A percentile compares a stretch with the other conserved stretches of the same genome.
Conservation (phyloP, 768 basidiomycete species). For the Amanita rubescens region DNA sequence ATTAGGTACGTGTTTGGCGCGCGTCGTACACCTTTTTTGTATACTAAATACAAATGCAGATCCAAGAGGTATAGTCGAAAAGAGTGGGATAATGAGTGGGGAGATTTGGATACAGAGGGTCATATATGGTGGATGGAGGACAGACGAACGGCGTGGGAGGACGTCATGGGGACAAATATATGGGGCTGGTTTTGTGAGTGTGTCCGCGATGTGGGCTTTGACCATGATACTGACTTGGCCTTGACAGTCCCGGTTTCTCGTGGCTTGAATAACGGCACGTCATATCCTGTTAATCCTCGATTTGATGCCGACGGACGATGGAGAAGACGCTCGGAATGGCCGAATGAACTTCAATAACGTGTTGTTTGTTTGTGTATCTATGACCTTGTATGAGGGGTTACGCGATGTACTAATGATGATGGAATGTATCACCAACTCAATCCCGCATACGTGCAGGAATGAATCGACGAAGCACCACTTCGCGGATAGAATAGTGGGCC, state of each 20-base stretch:
- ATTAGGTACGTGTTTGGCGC: constrained; percentile 41
- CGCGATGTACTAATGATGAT: too few relatives aligned
- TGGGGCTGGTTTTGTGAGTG: constrained; percentile 79
- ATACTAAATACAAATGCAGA: constrained; percentile 23
- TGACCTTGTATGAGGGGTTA: too few relatives aligned
- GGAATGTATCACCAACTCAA: too few relatives aligned
- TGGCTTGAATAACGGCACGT: constrained; percentile 48
- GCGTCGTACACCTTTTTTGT: neutral
- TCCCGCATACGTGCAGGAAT: constrained; percentile 92
- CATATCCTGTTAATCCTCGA: constrained; percentile 63
- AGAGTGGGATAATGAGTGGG: constrained; percentile 80
- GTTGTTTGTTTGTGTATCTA: constrained; percentile 8
- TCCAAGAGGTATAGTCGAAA: constrained; percentile 36
- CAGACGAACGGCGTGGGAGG: constrained; percentile 57
- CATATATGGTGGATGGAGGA: constrained; percentile 84
- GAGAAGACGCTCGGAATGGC: constrained; percentile 66
- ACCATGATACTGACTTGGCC: constrained; percentile 14
- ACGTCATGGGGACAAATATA: constrained; percentile 67
- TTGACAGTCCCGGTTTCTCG: constrained; percentile 48
- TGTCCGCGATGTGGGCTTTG: neutral
- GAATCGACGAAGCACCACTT: constrained; percentile 79
- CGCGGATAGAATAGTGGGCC: constrained; percentile 70
- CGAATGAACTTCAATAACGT: constrained; percentile 45
- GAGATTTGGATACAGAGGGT: constrained; percentile 63
- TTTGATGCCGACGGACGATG: constrained; percentile 65